Evolutionary conservation across 345 rosid genomes (phyloP), one percentile per base, ranked within the genome.

Genomic region (Angophora floribunda): DNA sequence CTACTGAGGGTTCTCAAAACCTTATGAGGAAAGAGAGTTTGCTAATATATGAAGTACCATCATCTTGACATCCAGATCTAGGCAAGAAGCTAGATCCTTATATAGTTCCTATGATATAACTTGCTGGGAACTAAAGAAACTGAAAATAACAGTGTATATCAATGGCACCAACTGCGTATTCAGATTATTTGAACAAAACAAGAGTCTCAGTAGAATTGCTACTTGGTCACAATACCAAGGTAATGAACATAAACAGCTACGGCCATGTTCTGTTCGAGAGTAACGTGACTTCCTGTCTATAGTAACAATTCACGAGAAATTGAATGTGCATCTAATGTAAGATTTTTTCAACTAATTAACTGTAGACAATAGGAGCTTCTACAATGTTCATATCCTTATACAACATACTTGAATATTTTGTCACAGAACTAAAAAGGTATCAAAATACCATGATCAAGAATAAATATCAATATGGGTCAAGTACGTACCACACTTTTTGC

Each of bases 401-500:
- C 82, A 70, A 70, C n/a, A 41, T 41, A 19, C 49, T 41, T 12
- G 13, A 1, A 41, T 19, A 75, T 41, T 41, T 41, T 7, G 49
- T 75, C 26, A 19, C 6, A 75, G 47, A 75, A 10, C 49, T 2
- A 14, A 10, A 75, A 75, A 75, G 84, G 84, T 12, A 19, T 75
- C 84, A 21, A 61, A 61, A 75, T 19, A 41, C 52, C 61, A 70
- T 30, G 79, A 11, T 51, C 13, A 4, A 3, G 3, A 84, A n/a
- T 59, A n/a, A 44, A 70, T 14, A 21, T 9, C 30, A 41, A 15
- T 13, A 51, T 45, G 45, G 63, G 22, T 13, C n/a, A 57, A 90
- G 7, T 26, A 85, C 97, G 32, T 96, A 98, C 99, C 99, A 88
- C 99, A 98, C 91, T 94, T 97, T 90, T 93, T 92, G 97, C 99